Base-by-base conservation (phyloP, 352 stramenopile species). In the Phytophthora rubi region DNA sequence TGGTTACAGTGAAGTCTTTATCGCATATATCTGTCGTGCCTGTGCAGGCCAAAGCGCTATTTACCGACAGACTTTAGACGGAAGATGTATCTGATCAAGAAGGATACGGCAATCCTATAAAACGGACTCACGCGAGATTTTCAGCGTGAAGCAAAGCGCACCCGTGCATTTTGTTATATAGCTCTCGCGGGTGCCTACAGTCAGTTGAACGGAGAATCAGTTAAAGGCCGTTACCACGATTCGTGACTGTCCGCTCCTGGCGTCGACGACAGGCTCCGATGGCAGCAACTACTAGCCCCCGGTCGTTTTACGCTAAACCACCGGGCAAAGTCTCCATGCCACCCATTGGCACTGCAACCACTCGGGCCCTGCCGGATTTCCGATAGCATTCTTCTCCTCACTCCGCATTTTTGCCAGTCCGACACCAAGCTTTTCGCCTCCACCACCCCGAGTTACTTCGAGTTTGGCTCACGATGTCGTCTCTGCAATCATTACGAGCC, bases 391-490 rank as follows among this genome's bases (percentile, higher is more conserved):
- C n/a, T 35, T 12, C 16, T 37, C 8, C 45, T 68, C 71, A 78
- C 61, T 78, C 23, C 55, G 37, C 55, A 66, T 67, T 75, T 68
- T 65, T 28, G 12, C 37, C 26, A n/a, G 47, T 55, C 42, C 55
- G 39, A 47, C 16, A 13, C 42, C 63, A 23, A 53, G 47, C 32
- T 55, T 39, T 28, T 58, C 55, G 10, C 44, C 8, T 35, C 23
- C 21, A 54, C n/a, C 53, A 59, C 26, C 47, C 6, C 45, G 45
- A 35, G 44, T 32, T 48, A 1, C 47, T 32, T 33, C 18, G 26
- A 65, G 30, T 30, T 30, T 30, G 26, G 26, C 21, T 49, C 56
- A 42, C 42, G 18, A 79, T 79, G 72, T 60, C 55, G 39, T 53
- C 65, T 37, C 44, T 61, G 8, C 35, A 59, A 52, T 18, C 67